Conservation (phyloP, 2,329 filamentous ascomycete genomes). For the Phyllachora maydis region DNA sequence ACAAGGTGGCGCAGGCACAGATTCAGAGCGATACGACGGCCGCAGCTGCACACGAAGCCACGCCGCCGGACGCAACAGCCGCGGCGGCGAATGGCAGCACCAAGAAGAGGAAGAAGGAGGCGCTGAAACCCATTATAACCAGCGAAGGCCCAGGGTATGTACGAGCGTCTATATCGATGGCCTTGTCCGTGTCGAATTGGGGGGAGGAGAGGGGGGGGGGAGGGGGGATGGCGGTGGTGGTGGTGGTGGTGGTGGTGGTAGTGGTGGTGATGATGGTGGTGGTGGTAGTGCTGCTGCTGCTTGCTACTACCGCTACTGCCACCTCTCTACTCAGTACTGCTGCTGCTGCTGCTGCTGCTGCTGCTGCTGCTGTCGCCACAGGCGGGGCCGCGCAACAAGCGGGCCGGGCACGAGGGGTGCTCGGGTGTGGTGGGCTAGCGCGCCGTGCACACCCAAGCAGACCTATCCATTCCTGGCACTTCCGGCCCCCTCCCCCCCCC, state of each 20-base stretch:
- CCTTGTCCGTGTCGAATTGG: constrained; percentile 1
- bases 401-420: background rate
- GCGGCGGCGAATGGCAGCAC: constrained; percentile 8
- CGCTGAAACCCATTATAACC: constrained; percentile 57
- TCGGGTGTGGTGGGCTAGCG: background rate
- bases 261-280: too few relatives aligned
- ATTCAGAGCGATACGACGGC: too few relatives aligned
- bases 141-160: constrained; percentile 30
- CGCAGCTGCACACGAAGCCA: too few relatives aligned
- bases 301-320: constrained; percentile 1
- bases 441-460: background rate
- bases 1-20: too few relatives aligned
- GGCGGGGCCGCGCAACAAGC: background rate
- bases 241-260: too few relatives aligned
- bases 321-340: constrained; percentile 1
- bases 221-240: too few relatives aligned
- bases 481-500: background rate
- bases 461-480: background rate
- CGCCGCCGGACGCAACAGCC: background rate
- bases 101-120: constrained; percentile 60
- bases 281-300: constrained; percentile 1
- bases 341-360: background rate
- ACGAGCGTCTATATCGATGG: constrained; percentile 5
- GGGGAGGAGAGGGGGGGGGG: too few relatives aligned
- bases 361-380: background rate